A percentile compares a stretch with the other conserved stretches of the same genome.
These are phyloP conservation scores for Silene vulgaris DNA, from an alignment of 179 eudicot species.

Conservation along the genomic window DNA sequence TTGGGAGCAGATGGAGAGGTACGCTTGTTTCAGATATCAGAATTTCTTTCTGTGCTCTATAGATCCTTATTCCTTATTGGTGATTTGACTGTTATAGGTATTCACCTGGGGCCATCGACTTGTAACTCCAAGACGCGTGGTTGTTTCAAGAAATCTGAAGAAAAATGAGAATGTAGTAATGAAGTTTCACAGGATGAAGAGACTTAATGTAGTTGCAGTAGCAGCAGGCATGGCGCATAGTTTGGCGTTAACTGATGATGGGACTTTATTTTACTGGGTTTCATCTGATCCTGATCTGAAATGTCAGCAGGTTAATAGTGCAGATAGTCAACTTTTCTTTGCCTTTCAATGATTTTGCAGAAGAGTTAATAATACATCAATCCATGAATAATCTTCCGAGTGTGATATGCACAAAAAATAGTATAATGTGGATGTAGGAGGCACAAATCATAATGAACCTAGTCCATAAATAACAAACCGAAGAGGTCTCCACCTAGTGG, in stretches of 20 bases:
- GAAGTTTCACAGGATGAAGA: constrained; percentile 72
- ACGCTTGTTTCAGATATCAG: constrained; percentile 19
- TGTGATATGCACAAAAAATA: too few species aligned
- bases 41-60: background rate
- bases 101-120: constrained; percentile 98
- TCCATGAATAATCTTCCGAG: too few species aligned
- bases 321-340: background rate
- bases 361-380: background rate
- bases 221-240: constrained; percentile 92
- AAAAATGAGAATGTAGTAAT: constrained; percentile 56
- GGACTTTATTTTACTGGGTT: constrained; percentile 83
- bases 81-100: constrained; percentile 47
- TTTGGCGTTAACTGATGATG: constrained; percentile 83
- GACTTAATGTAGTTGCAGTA: constrained; percentile 69
- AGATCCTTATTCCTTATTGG: background rate
- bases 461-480: too few species aligned
- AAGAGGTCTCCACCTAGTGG: too few species aligned
- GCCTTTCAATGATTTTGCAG: background rate
- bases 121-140: constrained; percentile 86
- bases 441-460: too few species aligned
- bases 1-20: constrained; percentile 98
- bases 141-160: constrained; percentile 62
- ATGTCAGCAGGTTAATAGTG: constrained; percentile 70
- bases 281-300: constrained; percentile 84
- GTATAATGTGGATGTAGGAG: too few species aligned